phyloP scores from a whole-genome alignment of 2,329 filamentous ascomycete genomes.

The Septoria petroselini region DNA sequence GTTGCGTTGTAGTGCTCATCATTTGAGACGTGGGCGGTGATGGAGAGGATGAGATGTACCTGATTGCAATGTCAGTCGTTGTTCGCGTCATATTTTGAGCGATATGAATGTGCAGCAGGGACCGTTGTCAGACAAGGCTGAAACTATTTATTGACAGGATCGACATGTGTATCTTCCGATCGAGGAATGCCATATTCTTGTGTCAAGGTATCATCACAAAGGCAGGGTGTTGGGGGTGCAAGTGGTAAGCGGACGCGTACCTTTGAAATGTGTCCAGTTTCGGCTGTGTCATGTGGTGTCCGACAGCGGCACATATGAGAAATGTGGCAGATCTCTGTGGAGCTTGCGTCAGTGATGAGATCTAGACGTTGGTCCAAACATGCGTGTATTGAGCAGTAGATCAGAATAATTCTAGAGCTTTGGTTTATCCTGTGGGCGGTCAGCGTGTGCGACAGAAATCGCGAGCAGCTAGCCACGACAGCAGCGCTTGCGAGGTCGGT shows the following conservation, averaged over 20 bases:
- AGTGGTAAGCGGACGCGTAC: slow-evolving; percentile 12
- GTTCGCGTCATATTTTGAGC: slow-evolving; percentile 18
- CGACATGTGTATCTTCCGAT: slow-evolving; percentile 62
- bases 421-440: slow-evolving; percentile 19
- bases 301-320: too few species aligned
- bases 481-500: too few species aligned
- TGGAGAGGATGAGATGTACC: slow-evolving; percentile 21
- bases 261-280: slow-evolving; percentile 14
- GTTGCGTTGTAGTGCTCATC: slow-evolving; percentile 66
- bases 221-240: not conserved
- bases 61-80: slow-evolving; percentile 35
- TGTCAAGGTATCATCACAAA: slow-evolving; percentile 62
- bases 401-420: slow-evolving; percentile 60
- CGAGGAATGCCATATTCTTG: slow-evolving; percentile 62
- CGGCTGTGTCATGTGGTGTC: not conserved
- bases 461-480: too few species aligned
- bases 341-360: not conserved
- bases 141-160: slow-evolving; percentile 61
- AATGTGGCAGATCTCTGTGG: too few species aligned
- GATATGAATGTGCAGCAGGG: slow-evolving; percentile 25
- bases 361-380: not conserved
- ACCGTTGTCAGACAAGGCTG: slow-evolving; percentile 64
- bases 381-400: not conserved
- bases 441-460: not conserved
- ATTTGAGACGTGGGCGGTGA: slow-evolving; percentile 40